These are phyloP conservation scores for Pseudoturritis turrita DNA, from an alignment of 345 rosid genomes.

Conservation along the genomic window DNA sequence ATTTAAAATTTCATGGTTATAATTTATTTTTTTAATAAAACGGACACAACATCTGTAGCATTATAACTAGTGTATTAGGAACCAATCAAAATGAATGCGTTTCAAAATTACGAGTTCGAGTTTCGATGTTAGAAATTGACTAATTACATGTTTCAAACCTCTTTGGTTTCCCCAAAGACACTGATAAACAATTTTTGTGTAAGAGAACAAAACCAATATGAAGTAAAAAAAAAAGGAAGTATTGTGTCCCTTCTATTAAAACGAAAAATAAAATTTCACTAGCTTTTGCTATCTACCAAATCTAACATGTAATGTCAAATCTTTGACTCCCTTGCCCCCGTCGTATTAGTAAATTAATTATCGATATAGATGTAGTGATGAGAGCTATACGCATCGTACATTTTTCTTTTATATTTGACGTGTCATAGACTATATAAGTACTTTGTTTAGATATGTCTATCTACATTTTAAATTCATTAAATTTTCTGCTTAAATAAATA, in stretches of 20 bases:
- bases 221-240: not conserved
- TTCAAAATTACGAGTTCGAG: too few relatives aligned
- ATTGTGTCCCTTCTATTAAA: not conserved
- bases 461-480: not conserved
- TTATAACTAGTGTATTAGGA: too few relatives aligned
- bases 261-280: not conserved
- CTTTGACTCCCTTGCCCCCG: not conserved
- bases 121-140: too few relatives aligned
- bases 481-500: not conserved
- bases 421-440: not conserved
- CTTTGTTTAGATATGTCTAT: not conserved
- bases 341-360: not conserved
- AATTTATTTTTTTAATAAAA: too few relatives aligned
- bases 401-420: not conserved
- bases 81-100: too few relatives aligned
- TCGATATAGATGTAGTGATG: not conserved
- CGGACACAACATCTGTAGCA: too few relatives aligned
- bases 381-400: not conserved
- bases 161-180: too few relatives aligned
- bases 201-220: not conserved
- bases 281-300: slow-evolving; percentile 6
- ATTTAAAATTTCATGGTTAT: too few relatives aligned
- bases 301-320: not conserved
- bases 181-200: too few relatives aligned
- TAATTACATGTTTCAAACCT: too few relatives aligned